phyloP scores from a whole-genome alignment of 148 eudicot species.

The Heliamphora exappendiculata region DNA sequence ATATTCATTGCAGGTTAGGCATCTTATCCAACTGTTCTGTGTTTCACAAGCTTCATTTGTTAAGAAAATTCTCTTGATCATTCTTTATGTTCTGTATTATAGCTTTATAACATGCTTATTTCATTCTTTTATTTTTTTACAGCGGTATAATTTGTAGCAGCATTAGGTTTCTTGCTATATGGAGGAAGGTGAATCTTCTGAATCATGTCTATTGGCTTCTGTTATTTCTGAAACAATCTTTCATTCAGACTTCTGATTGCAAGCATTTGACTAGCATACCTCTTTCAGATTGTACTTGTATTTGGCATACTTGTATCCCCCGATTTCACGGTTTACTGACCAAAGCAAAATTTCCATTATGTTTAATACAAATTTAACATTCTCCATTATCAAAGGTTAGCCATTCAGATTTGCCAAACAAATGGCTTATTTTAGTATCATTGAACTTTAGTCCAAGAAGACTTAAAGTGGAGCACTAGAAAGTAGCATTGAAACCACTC shows the following conservation, averaged over 20 bases:
- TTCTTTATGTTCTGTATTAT: neutral
- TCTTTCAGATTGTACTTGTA: neutral
- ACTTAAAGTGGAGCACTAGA: neutral
- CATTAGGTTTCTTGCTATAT: conserved; percentile 53
- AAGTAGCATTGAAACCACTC: no score
- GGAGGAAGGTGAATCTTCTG: conserved; percentile 57
- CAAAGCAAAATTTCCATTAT: neutral
- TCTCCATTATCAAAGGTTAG: no score
- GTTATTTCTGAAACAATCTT: conserved; percentile 4
- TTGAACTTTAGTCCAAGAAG: neutral
- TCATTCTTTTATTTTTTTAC: conserved; percentile 22
- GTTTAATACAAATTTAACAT: neutral
- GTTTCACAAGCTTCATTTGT: neutral
- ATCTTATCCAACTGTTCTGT: neutral
- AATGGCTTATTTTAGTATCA: no score
- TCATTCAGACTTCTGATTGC: neutral
- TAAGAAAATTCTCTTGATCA: neutral
- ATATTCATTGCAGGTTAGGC: conserved; percentile 77
- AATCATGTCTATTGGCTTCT: conserved; percentile 2
- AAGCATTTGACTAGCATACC: no score
- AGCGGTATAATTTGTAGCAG: conserved; percentile 58
- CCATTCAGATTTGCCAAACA: no score
- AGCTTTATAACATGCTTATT: conserved; percentile 2
- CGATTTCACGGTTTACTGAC: neutral
- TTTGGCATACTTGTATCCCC: neutral